Conservation (phyloP, 345 rosid genomes). For the Populus davidiana region DNA sequence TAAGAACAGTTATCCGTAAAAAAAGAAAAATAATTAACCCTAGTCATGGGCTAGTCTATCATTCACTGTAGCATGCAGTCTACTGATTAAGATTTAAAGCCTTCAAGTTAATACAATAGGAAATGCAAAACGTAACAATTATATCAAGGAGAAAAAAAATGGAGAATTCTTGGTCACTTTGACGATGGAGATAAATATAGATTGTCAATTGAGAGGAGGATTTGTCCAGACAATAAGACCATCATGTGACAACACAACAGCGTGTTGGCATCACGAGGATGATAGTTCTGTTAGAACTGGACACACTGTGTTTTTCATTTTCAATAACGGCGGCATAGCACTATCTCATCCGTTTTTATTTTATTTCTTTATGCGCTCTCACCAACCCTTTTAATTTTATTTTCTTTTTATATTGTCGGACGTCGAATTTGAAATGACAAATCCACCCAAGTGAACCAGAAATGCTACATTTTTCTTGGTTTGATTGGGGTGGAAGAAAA, state of each 20-base stretch:
- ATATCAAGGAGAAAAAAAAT: no score
- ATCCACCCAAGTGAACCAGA: no score
- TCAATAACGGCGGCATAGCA: not conserved
- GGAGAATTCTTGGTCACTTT: no score
- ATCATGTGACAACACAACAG: slow-evolving; percentile 5
- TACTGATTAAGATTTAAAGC: not conserved
- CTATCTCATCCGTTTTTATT: not conserved
- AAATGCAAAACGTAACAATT: not conserved
- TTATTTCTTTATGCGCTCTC: not conserved
- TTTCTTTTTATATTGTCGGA: no score
- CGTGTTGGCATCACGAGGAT: not conserved
- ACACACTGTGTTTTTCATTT: slow-evolving; percentile 5
- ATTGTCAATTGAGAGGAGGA: not conserved
- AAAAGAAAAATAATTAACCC: no score
- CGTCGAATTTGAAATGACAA: no score
- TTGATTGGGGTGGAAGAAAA: no score
- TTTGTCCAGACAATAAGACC: not conserved
- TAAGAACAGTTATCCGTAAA: not conserved
- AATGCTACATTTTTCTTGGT: no score
- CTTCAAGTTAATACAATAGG: not conserved
- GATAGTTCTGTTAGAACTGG: not conserved
- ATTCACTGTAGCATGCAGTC: not conserved
- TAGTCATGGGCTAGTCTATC: no score
- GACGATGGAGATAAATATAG: not conserved
- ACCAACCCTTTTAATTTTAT: no score